Evolutionary conservation across 2,329 filamentous ascomycete genomes (phyloP).

Genomic region (Xylariaceae sp.): DNA sequence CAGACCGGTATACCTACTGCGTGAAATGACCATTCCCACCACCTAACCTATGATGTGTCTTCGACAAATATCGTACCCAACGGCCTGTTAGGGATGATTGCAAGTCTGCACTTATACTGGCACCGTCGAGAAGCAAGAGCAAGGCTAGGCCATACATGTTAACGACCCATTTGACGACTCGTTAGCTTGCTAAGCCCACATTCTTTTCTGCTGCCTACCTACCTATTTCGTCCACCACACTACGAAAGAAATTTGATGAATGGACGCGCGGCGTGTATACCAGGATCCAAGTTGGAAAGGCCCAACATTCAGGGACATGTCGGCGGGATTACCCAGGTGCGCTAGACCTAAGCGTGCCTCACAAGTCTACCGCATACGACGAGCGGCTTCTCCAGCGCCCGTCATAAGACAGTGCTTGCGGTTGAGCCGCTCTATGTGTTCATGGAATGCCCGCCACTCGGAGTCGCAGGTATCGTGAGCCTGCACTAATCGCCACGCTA

Average conservation of each 20-base stretch:
- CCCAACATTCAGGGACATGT: constrained; percentile 28
- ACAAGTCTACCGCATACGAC: not conserved
- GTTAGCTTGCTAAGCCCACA: not conserved
- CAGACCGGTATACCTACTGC: constrained; percentile 33
- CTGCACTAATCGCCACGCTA: not conserved
- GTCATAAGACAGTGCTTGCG: not conserved
- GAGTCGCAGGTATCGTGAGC: too few relatives aligned
- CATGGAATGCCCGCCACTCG: too few relatives aligned
- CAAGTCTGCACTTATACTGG: constrained; percentile 32
- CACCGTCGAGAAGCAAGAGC: constrained; percentile 32
- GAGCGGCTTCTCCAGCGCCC: not conserved
- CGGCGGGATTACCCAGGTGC: constrained; percentile 30
- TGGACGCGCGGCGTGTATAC: constrained; percentile 35
- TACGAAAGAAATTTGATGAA: too few relatives aligned
- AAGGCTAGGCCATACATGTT: constrained; percentile 39
- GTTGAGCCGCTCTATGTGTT: too few relatives aligned
- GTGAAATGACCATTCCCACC: constrained; percentile 39
- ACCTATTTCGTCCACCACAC: too few relatives aligned
- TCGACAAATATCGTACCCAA: constrained; percentile 39
- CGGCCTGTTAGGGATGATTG: constrained; percentile 29
- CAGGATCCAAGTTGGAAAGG: constrained; percentile 12
- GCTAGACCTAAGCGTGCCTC: not conserved
- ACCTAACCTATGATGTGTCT: constrained; percentile 35
- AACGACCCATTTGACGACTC: constrained; percentile 30
- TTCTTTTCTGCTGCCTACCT: not conserved